Evolutionary conservation across 192 early-diverging fungal genomes (phyloP).

Genomic region (Dissophora ornata): DNA sequence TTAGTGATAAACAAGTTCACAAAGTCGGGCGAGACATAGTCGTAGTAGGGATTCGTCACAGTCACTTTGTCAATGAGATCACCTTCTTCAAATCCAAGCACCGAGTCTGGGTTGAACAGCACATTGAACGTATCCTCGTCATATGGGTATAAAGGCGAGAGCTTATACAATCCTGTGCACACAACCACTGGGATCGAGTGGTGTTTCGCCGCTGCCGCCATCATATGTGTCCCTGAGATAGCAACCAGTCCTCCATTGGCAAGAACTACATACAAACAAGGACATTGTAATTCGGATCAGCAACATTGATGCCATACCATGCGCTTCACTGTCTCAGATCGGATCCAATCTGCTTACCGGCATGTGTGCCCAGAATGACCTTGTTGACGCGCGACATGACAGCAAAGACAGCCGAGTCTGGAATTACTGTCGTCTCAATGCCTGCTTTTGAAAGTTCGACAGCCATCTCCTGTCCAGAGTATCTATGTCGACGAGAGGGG

Average conservation of each 20-base stretch:
- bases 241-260: constrained; percentile 95
- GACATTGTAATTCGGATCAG: too few relatives aligned
- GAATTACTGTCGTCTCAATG: constrained; percentile 92
- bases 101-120: constrained; percentile 79
- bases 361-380: constrained; percentile 92
- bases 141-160: constrained; percentile 89
- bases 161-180: constrained; percentile 88
- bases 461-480: constrained; percentile 90
- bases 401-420: constrained; percentile 94
- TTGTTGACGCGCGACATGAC: constrained; percentile 99
- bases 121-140: constrained; percentile 88
- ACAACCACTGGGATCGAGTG: constrained; percentile 95
- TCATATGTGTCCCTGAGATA: constrained; percentile 79
- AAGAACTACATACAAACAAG: constrained; percentile 65
- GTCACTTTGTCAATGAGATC: constrained; percentile 83
- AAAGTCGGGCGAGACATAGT: constrained; percentile 93
- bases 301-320: too few relatives aligned
- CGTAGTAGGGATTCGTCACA: constrained; percentile 88
- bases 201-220: constrained; percentile 92
- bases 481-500: constrained; percentile 55
- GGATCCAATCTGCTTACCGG: constrained; percentile 57
- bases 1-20: constrained; percentile 93
- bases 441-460: constrained; percentile 74
- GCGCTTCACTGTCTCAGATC: too few relatives aligned
- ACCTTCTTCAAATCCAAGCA: constrained; percentile 85